phyloP scores from a whole-genome alignment of 2,329 filamentous ascomycete species.

The Cladophialophora psammophila region DNA sequence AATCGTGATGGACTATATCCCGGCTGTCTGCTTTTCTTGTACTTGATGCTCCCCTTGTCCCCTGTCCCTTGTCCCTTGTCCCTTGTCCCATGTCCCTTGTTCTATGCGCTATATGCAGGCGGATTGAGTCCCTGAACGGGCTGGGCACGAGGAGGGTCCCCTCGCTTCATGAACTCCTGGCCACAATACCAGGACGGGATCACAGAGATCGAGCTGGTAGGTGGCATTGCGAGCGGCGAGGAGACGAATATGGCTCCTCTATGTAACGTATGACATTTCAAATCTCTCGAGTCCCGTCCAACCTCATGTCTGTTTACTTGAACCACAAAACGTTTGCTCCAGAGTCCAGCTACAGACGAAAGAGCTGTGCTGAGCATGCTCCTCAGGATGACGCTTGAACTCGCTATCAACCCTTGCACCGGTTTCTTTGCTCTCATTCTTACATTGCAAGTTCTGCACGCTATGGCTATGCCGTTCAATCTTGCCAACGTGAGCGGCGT shows the following conservation, averaged over 20 bases:
- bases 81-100: not conserved
- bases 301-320: conserved; percentile 1
- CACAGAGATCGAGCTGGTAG: not conserved
- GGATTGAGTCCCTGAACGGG: not conserved
- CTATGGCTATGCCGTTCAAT: conserved; percentile 1
- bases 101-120: not conserved
- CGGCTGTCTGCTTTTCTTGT: not conserved
- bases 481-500: not conserved
- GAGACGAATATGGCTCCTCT: not conserved
- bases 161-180: not conserved
- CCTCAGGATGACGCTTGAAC: not conserved
- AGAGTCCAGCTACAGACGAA: not conserved
- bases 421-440: not conserved
- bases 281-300: not conserved
- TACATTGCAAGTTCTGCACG: not conserved
- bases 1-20: not conserved
- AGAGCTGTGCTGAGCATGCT: not conserved
- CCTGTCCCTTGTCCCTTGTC: not conserved
- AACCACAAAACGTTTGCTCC: not conserved
- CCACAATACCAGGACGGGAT: not conserved
- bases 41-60: not conserved
- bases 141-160: not conserved
- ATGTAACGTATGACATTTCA: conserved; percentile 7
- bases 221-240: not conserved
- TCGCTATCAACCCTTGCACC: not conserved